Conservation (phyloP, 2,329 filamentous ascomycete genomes). For the Diplodia corticola region DNA sequence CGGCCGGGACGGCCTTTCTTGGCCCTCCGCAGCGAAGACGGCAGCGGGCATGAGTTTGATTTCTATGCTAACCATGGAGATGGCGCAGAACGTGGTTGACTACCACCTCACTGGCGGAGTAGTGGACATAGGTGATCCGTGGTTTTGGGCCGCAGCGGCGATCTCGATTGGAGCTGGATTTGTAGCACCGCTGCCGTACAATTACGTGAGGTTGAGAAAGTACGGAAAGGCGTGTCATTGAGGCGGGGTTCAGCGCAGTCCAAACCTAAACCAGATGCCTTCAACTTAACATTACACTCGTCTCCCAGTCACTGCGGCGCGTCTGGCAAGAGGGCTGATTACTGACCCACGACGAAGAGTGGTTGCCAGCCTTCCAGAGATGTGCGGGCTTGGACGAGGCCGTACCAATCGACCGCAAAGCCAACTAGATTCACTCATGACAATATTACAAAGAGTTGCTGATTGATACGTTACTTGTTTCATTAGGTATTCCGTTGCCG, state of each 20-base stretch:
- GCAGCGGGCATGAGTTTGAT: slow-evolving; percentile 61
- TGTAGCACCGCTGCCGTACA: slow-evolving; percentile 55
- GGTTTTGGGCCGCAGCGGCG: slow-evolving; percentile 55
- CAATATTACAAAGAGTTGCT: not conserved
- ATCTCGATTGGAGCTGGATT: slow-evolving; percentile 49
- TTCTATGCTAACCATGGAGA: slow-evolving; percentile 61
- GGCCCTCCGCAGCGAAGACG: slow-evolving; percentile 51
- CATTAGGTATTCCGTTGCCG: not conserved
- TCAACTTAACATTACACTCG: not conserved
- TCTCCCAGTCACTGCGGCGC: not conserved
- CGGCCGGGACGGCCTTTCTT: slow-evolving; percentile 52
- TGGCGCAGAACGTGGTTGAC: slow-evolving; percentile 57
- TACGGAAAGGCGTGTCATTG: slow-evolving; percentile 53
- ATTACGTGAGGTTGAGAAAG: slow-evolving; percentile 52
- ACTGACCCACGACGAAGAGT: not conserved
- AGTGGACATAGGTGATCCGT: slow-evolving; percentile 48
- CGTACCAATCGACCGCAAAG: too few relatives aligned
- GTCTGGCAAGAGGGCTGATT: too few relatives aligned
- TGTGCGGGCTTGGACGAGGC: not conserved
- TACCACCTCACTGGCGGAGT: slow-evolving; percentile 56
- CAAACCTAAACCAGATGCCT: not conserved
- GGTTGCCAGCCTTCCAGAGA: not conserved
- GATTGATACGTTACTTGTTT: not conserved
- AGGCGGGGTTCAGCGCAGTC: slow-evolving; percentile 22
- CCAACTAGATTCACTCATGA: too few relatives aligned